Evolutionary conservation across 805 yeast species (phyloP), one percentile per base, ranked within the genome.

Genomic region (Cyberlindnera amylophila): DNA sequence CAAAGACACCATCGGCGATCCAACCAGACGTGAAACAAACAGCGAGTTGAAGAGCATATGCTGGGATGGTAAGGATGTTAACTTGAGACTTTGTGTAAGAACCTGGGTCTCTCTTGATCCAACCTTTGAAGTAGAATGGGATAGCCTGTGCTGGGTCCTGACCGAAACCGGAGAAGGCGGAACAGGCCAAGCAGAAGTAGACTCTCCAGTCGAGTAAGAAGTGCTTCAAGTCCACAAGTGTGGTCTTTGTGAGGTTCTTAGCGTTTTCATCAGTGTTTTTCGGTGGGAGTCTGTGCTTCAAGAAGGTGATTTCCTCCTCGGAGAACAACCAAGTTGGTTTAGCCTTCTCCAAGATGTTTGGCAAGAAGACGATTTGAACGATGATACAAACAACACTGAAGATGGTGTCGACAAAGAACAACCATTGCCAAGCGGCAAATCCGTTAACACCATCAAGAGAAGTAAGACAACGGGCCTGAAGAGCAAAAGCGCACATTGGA

Each of bases 391-490:
- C 38, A 5, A 5, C 83, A 76, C 46, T 33, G 37, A 83, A 71
- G 42, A 80, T 62, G 18, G 86, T 82, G 58, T 82, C 86, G 42
- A 81, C 70, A 38, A 81, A 70, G 52, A 77, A 78, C 62, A 79
- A 72, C 87, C 86, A 81, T 59, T 79, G 71, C 87, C 87, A 81
- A 16, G 79, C 75, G 6, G 70, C 67, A 21, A 72, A 54, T 2
- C 81, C 82, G 33, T 59, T 58, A 6, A 59, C 64, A 38, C 74
- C 76, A 39, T 66, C 63, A 49, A 76, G 55, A 24, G 61, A 56
- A 40, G 64, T 54, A 45, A 57, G 71, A 37, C 75, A 50, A 10
- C 81, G 75, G 14, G 82, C 76, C 51, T 79, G 80, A 39, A 80
- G 61, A 34, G 79, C 61, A 41, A 82, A 81, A 3, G 81, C 71